Base-by-base conservation (phyloP, 768 basidiomycete genomes). In the Suillus spraguei region DNA sequence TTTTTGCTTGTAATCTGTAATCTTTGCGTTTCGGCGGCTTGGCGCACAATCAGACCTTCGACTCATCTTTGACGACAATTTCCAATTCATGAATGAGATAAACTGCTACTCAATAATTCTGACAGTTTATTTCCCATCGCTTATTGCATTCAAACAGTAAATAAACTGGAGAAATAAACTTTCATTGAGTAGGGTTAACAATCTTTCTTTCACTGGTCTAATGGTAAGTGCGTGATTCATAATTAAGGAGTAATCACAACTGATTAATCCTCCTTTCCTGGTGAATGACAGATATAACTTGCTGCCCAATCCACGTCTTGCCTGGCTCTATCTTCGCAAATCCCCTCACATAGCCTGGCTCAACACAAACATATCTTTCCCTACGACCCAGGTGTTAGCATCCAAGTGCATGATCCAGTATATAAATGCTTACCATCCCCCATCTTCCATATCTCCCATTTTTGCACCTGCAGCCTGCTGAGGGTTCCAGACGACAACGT, bases 401-500 rank as follows among this genome's bases (percentile, higher is more conserved):
- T 61, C 52, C 28, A n/a, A 60, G 24, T 53, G 49, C 33, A 41
- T 58, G 38, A 36, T 58, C 53, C 38, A 60, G 14, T 3, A 36
- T 3, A 36, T 24, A 47, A 32, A 28, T 60, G 75, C 85, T 65
- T 72, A 95, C 93, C 93, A 96, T 73, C 96, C 97, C 0, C 84
- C 83, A 7, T 84, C 82, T 71, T 98, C 94, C 94, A 99, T 94
- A 72, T 99, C 97, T 14, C 75, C 86, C 10, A 99, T 90, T 69
- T 85, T 89, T 28, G 80, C 78, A 0, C 94, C 94, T 14, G 75
- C 80, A 64, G 83, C 85, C 38, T 79, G 81, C 68, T 87, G 87
- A 8, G 97, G 97, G 78, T 99, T 99, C 97, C 97, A 99, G 46
- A 97, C 79, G n/a, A 95, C 94, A 8, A 95, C 85, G 64, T 94